Base-by-base conservation (phyloP, 148 eudicot genomes). In the Beta vulgaris region DNA sequence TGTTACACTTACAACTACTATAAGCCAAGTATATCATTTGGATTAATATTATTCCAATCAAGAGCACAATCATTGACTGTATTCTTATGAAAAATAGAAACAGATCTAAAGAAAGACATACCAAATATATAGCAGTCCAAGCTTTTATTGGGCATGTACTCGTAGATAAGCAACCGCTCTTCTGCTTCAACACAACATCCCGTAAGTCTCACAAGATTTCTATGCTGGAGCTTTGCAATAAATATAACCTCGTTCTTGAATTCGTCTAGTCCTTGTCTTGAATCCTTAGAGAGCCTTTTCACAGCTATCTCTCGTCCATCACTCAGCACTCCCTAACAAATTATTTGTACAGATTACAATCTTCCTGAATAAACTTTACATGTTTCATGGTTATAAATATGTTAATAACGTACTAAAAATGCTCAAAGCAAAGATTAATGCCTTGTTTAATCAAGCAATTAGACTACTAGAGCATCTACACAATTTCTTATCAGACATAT, bases 261-360 rank as follows among this genome's bases (percentile, higher is more conserved):
- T 31, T 77, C 80, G 1, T 53, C 71, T 2, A 49, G 63, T 63
- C 80, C 80, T 77, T 77, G 80, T 63, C 83, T 83, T 70, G 79
- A 74, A 25, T 78, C 84, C 28, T 81, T 81, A 36, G 72, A 40
- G n/a, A 81, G 77, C 75, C 84, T 73, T 53, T 85, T 84, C 44
- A 83, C 62, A 25, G 76, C 83, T 29, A 83, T 19, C 42, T 78
- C 78, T 73, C 78, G 79, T 58, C 84, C 85, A 23, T 40, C 71
- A 39, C 62, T 65, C 49, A 39, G 48, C 71, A 62, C 23, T 31
- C 73, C 81, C 74, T 66, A 49, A 23, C 13, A 62, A 15, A 34
- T 31, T 18, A 19, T n/a, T n/a, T n/a, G n/a, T n/a, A 18, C 8
- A 34, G 40, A 36, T 46, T 19, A 12, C 13, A 42, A 16, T 25